These are phyloP conservation scores for Talaromyces thailandensis DNA, from an alignment of 495 filamentous ascomycete species.

Conservation along the genomic window DNA sequence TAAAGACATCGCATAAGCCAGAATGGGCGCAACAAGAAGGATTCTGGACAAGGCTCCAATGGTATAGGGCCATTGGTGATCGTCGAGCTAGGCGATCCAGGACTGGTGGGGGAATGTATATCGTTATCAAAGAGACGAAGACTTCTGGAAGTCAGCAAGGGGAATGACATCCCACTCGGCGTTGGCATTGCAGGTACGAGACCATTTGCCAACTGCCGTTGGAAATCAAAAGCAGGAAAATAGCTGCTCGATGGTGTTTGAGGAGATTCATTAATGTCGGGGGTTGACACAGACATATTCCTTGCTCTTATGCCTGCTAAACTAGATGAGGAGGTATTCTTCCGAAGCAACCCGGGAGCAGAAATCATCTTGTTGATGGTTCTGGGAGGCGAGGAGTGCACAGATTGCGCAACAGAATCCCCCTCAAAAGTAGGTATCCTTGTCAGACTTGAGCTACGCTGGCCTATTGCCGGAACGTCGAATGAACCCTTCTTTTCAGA, in stretches of 20 bases:
- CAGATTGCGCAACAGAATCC: conserved; percentile 22
- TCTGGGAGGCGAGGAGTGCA: conserved; percentile 37
- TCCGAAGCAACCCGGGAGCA: conserved; percentile 51
- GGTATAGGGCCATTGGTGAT: conserved; percentile 55
- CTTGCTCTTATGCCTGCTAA: conserved; percentile 60
- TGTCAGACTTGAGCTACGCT: conserved; percentile 21
- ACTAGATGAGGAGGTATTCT: conserved; percentile 72
- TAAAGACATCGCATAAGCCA: conserved; percentile 94
- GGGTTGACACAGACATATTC: conserved; percentile 65
- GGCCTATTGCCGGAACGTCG: conserved; percentile 21
- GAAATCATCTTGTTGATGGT: conserved; percentile 42
- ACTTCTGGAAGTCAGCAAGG: conserved; percentile 50
- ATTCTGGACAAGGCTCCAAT: conserved; percentile 86
- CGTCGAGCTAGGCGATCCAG: conserved; percentile 55
- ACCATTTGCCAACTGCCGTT: conserved; percentile 33
- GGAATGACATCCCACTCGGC: conserved; percentile 51
- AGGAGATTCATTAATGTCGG: conserved; percentile 62
- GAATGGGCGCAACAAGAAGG: conserved; percentile 79
- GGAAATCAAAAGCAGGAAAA: conserved; percentile 47
- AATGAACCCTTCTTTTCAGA: conserved; percentile 15
- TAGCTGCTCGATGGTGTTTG: conserved; percentile 63
- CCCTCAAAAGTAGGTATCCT: conserved; percentile 33
- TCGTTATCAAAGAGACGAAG: conserved; percentile 79
- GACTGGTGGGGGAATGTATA: conserved; percentile 64
- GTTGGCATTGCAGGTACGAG: conserved; percentile 61